phyloP scores from a whole-genome alignment of 768 basidiomycete species.

The Rhodotorula kratochvilovae region DNA sequence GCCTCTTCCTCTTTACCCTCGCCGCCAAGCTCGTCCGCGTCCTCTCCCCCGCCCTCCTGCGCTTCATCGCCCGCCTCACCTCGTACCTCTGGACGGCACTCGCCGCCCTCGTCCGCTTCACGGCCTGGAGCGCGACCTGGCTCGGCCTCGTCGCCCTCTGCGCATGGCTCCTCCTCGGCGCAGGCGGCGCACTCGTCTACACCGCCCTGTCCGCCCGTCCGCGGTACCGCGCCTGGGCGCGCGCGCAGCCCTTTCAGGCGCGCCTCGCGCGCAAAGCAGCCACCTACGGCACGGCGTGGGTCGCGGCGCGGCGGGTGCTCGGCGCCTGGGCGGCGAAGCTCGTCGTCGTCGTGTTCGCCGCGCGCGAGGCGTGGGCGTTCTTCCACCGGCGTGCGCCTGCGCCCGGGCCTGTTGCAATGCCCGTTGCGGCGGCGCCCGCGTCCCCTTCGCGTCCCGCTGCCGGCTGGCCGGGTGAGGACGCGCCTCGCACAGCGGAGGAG shows the following conservation, averaged over 20 bases:
- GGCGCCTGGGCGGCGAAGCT: neutral
- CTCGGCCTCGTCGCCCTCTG: slow-evolving; percentile 7
- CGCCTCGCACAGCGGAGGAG: neutral
- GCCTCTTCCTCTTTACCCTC: slow-evolving; percentile 11
- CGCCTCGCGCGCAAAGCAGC: neutral
- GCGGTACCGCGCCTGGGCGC: neutral
- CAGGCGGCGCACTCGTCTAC: neutral
- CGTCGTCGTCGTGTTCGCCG: neutral
- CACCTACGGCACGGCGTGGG: neutral
- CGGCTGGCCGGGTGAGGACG: no score
- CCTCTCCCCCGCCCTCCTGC: neutral
- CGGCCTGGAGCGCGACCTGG: neutral
- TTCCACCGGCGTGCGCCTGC: neutral
- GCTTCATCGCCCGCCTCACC: neutral
- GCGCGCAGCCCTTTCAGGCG: neutral
- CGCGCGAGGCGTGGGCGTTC: neutral
- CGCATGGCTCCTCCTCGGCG: slow-evolving; percentile 6
- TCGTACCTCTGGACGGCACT: neutral
- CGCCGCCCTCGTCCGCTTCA: neutral
- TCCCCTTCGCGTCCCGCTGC: no score
- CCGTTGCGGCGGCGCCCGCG: no score
- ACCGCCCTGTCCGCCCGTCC: neutral
- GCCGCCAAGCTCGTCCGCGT: slow-evolving; percentile 10
- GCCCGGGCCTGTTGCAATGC: no score
- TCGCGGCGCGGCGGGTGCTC: neutral